Evolutionary conservation across 2,329 filamentous ascomycete genomes (phyloP).

Genomic region (Arthrobotrys entomopaga): DNA sequence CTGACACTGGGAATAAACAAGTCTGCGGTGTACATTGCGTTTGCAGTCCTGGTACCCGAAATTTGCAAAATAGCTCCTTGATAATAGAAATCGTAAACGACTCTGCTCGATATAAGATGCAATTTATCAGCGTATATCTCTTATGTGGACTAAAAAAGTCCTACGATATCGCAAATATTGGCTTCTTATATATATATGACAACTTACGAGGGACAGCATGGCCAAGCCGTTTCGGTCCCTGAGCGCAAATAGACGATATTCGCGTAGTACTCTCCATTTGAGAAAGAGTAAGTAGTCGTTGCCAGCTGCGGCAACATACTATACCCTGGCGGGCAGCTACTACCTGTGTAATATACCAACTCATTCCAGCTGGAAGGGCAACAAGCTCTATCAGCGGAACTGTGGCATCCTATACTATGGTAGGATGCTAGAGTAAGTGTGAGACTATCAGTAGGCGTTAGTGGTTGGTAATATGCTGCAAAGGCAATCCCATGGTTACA

Average conservation of each 20-base stretch:
- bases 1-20: neutral
- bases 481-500: conserved; percentile 7
- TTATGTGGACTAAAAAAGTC: too few species aligned
- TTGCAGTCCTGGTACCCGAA: neutral
- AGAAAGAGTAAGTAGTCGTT: neutral
- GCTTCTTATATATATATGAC: neutral
- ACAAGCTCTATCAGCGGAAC: neutral
- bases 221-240: neutral
- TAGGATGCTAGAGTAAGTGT: conserved; percentile 8
- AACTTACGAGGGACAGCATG: conserved; percentile 33
- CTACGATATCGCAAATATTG: too few species aligned
- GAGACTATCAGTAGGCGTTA: neutral
- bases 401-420: conserved; percentile 16
- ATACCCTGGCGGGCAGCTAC: conserved; percentile 19
- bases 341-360: conserved; percentile 14
- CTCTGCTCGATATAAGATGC: neutral
- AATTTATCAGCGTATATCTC: neutral
- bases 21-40: conserved; percentile 8
- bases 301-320: conserved; percentile 11
- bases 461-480: neutral
- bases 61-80: neutral
- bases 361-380: conserved; percentile 17
- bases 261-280: neutral
- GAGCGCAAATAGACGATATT: conserved; percentile 9
- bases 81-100: neutral